Evolutionary conservation across 345 rosid species (phyloP), one percentile per base, ranked within the genome.

Genomic region (Lepidium africanum): DNA sequence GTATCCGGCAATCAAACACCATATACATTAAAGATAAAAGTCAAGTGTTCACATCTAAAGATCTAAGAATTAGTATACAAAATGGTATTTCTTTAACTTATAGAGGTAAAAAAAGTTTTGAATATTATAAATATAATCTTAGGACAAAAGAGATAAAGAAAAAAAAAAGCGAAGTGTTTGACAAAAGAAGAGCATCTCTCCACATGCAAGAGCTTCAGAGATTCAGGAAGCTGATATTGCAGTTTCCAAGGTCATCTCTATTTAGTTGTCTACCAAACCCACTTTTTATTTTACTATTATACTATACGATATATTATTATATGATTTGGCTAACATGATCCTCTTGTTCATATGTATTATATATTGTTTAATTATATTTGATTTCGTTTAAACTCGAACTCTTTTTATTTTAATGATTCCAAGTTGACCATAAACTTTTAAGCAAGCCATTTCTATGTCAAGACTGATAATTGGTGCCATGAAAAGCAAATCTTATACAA

Each of bases 131-230:
- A 19, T 17, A 41, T 48, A 39, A 39, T 9, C 38, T 54, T 38
- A 27, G 10, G 23, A 35, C 14, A 63, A 35, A 48, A 63, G 52
- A 13, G 15, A 45, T 17, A 46, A 63, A 45, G 33, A 13, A 32
- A 54, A 25, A 10, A 33, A 51, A 70, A 61, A 25, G 69, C 55
- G 35, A 64, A 10, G 65, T 55, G 59, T 48, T 64, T 64, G 71
- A 64, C 71, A 72, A 72, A 72, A 63, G 63, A 55, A 72, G 70
- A 72, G 76, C 70, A 72, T 72, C 76, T 63, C 58, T 46, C 70
- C 76, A 63, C 76, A 63, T 72, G 76, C 76, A 38, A 45, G 57
- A 41, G 51, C 70, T 63, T 63, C 70, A 54, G 60, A 25, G 72
- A 56, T 38, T 72, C 64, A 72, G 42, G 76, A 63, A 54, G 57